A percentile compares a stretch with the other conserved stretches of the same genome.
phyloP scores from a whole-genome alignment of 805 yeast genomes.

The Ogataea siamensis region DNA sequence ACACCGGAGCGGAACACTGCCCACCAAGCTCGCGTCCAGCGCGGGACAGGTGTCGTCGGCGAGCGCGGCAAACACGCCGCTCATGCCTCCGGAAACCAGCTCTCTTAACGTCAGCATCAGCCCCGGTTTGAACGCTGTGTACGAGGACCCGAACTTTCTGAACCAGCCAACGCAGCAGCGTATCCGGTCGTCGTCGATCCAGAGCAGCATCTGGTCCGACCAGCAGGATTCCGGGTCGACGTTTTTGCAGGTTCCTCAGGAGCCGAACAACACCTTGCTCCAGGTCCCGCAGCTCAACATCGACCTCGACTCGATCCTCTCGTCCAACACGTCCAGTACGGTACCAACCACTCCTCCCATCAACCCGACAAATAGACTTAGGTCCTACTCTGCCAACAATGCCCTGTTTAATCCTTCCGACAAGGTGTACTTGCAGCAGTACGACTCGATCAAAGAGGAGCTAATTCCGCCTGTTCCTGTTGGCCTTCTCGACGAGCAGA shows the following conservation, averaged over 20 bases:
- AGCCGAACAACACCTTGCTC: conserved; percentile 16
- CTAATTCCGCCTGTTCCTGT: conserved; percentile 14
- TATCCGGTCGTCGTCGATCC: conserved; percentile 55
- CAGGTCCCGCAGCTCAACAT: conserved; percentile 29
- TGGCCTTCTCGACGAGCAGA: conserved; percentile 13
- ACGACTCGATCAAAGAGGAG: conserved; percentile 28
- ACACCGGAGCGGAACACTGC: conserved; percentile 77
- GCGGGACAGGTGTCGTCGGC: conserved; percentile 20
- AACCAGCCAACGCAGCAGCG: conserved; percentile 29
- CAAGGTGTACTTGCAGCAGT: conserved; percentile 24
- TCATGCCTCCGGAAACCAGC: conserved; percentile 17
- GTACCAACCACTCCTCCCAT: conserved; percentile 20
- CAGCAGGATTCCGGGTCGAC: conserved; percentile 18
- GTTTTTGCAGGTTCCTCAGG: conserved; percentile 20
- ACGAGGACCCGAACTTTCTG: conserved; percentile 23
- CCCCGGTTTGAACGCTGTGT: conserved; percentile 30
- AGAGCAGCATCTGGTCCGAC: conserved; percentile 61
- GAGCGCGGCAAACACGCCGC: conserved; percentile 21
- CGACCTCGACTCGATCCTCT: conserved; percentile 23
- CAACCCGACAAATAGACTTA: conserved; percentile 33
- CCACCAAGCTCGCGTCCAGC: conserved; percentile 49
- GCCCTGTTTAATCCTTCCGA: conserved; percentile 31
- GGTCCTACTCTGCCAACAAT: conserved; percentile 51
- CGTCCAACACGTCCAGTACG: conserved; percentile 22
- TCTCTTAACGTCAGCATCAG: conserved; percentile 21